These are phyloP conservation scores for Cicer cuneatum DNA, from an alignment of 306 rosid genomes.

Conservation along the genomic window DNA sequence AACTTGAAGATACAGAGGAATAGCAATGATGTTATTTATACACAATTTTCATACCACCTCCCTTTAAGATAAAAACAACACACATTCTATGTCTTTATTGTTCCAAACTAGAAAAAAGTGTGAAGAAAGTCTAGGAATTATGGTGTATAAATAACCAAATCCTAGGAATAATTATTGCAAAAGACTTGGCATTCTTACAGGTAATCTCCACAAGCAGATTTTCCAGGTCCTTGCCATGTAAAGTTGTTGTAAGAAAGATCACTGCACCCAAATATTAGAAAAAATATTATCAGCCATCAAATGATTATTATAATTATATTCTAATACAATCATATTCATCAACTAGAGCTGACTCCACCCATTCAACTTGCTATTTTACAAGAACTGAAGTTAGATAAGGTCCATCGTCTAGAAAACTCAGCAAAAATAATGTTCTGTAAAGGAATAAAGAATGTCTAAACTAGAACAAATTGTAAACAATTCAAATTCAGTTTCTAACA, in stretches of 20 bases:
- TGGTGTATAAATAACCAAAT: slow-evolving; percentile 4
- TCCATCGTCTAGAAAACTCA: slow-evolving; percentile 16
- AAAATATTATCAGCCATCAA: slow-evolving; percentile 28
- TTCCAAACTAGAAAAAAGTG: slow-evolving; percentile 18
- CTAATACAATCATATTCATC: slow-evolving; percentile 19
- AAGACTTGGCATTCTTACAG: slow-evolving; percentile 51
- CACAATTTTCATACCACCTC: slow-evolving; percentile 11
- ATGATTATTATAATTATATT: background rate
- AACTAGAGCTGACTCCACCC: slow-evolving; percentile 12
- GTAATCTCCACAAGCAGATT: slow-evolving; percentile 61
- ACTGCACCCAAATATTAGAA: slow-evolving; percentile 56
- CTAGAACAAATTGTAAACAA: slow-evolving; percentile 14
- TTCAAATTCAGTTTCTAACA: slow-evolving; percentile 10
- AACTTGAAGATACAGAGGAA: slow-evolving; percentile 4
- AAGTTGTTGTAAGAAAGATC: slow-evolving; percentile 95
- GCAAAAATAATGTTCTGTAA: background rate
- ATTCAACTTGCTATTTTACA: background rate
- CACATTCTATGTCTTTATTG: slow-evolving; percentile 13
- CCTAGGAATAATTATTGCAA: slow-evolving; percentile 38
- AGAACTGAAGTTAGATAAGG: slow-evolving; percentile 16
- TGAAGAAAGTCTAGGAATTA: slow-evolving; percentile 10
- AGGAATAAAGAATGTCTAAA: slow-evolving; percentile 31
- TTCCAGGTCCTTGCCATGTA: slow-evolving; percentile 67
- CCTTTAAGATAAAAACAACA: slow-evolving; percentile 11
- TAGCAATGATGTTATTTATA: background rate